phyloP scores from a whole-genome alignment of 108 stramenopile genomes.

The Nitzschia putrida region DNA sequence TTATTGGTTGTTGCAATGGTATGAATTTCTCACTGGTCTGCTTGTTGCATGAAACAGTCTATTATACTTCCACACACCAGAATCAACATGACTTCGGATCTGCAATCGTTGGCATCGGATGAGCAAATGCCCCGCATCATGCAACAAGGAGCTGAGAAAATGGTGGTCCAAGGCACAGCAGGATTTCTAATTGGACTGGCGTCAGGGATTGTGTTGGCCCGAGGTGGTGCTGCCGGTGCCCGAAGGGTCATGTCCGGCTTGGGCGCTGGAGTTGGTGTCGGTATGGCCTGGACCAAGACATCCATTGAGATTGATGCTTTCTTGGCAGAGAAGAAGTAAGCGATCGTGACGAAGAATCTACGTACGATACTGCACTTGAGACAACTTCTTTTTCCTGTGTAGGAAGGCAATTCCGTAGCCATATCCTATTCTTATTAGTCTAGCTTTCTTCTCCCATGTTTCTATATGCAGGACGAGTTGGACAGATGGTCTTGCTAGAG shows the following conservation, averaged over 20 bases:
- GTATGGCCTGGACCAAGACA: slow-evolving; percentile 59
- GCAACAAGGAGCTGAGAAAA: slow-evolving; percentile 46
- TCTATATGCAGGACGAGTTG: no score
- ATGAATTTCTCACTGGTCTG: neutral
- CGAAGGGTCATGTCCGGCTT: slow-evolving; percentile 58
- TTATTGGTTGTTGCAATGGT: neutral
- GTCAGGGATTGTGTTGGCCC: slow-evolving; percentile 61
- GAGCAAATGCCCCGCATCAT: slow-evolving; percentile 42
- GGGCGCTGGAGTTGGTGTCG: slow-evolving; percentile 65
- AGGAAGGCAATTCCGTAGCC: no score
- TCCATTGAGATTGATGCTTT: slow-evolving; percentile 63
- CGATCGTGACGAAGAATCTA: no score
- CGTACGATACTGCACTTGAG: no score
- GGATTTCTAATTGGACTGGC: slow-evolving; percentile 55
- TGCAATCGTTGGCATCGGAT: slow-evolving; percentile 36
- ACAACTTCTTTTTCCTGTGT: no score
- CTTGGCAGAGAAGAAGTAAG: slow-evolving; percentile 8
- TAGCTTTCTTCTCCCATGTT: no score
- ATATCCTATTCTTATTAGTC: no score
- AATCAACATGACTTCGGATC: slow-evolving; percentile 7
- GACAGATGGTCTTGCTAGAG: no score
- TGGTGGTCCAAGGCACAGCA: slow-evolving; percentile 33
- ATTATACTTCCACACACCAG: no score
- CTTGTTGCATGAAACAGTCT: no score
- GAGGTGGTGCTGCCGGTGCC: slow-evolving; percentile 46